phyloP scores from a whole-genome alignment of 2,329 filamentous ascomycete species.

The Pestalotiopsis sp. region DNA sequence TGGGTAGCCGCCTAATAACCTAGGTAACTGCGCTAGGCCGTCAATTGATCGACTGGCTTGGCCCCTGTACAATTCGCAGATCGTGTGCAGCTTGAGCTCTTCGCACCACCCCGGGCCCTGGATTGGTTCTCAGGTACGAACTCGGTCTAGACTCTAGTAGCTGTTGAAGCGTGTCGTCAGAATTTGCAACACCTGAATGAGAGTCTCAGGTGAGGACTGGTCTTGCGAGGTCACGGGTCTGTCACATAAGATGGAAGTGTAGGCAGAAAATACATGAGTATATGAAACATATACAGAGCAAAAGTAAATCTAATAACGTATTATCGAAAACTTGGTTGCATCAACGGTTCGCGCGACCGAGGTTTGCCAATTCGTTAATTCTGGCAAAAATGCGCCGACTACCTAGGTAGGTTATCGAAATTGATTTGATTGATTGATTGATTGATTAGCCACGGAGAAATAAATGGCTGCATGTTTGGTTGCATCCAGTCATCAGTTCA shows the following conservation, averaged over 20 bases:
- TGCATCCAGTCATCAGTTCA: constrained; percentile 5
- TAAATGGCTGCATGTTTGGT: not conserved
- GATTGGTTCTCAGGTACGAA: not conserved
- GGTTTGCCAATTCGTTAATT: not conserved
- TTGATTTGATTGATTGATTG: not conserved
- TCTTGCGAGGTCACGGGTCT: not conserved
- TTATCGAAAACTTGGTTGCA: not conserved
- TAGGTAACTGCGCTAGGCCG: not conserved
- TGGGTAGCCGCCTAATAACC: not conserved
- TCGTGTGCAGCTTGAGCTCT: not conserved
- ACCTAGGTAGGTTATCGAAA: not conserved
- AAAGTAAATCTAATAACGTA: not conserved
- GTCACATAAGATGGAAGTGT: not conserved
- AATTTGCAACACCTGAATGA: not conserved
- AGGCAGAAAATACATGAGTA: not conserved
- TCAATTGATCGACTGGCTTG: constrained; percentile 5
- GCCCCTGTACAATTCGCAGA: not conserved
- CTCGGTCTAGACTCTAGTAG: not conserved
- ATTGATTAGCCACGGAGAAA: not conserved
- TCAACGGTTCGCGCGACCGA: not conserved
- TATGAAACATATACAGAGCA: not conserved
- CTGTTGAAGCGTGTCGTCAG: not conserved
- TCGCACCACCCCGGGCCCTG: not conserved
- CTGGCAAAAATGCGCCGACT: not conserved
- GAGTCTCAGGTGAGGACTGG: not conserved